Evolutionary conservation across 2,329 filamentous ascomycete species (phyloP).

Genomic region (Neonectria magnoliae): DNA sequence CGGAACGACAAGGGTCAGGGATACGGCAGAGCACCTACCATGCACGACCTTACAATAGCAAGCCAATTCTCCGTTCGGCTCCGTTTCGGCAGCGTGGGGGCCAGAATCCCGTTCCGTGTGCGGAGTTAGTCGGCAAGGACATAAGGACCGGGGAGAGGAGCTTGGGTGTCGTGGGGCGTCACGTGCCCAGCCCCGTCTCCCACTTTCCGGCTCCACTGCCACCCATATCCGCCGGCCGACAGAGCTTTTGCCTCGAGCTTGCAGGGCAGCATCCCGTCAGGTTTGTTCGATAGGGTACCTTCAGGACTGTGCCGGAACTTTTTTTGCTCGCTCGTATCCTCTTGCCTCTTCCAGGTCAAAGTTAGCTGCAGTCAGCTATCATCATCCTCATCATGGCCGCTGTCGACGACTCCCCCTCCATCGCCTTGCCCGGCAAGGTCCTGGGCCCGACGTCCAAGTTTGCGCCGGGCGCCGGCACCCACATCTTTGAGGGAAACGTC

Average conservation of each 20-base stretch:
- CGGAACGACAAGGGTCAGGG: neutral
- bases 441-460: slow-evolving; percentile 76
- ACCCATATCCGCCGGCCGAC: slow-evolving; percentile 2
- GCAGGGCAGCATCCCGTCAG: slow-evolving; percentile 2
- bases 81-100: slow-evolving; percentile 32
- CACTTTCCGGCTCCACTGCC: slow-evolving; percentile 12
- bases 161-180: slow-evolving; percentile 6
- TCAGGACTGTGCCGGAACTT: neutral
- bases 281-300: neutral
- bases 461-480: slow-evolving; percentile 82
- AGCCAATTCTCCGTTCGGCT: slow-evolving; percentile 25
- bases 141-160: slow-evolving; percentile 28
- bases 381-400: slow-evolving; percentile 43
- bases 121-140: slow-evolving; percentile 43
- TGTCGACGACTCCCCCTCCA: slow-evolving; percentile 52
- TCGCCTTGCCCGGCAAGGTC: slow-evolving; percentile 84
- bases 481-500: slow-evolving; percentile 79
- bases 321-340: neutral
- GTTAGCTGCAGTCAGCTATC: slow-evolving; percentile 3
- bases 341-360: neutral
- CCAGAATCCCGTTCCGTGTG: neutral
- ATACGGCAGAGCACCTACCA: neutral
- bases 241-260: slow-evolving; percentile 15
- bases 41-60: neutral
- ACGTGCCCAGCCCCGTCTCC: slow-evolving; percentile 27